Base-by-base conservation (phyloP, 2,329 filamentous ascomycete species). In the Leptographium lundbergii region DNA sequence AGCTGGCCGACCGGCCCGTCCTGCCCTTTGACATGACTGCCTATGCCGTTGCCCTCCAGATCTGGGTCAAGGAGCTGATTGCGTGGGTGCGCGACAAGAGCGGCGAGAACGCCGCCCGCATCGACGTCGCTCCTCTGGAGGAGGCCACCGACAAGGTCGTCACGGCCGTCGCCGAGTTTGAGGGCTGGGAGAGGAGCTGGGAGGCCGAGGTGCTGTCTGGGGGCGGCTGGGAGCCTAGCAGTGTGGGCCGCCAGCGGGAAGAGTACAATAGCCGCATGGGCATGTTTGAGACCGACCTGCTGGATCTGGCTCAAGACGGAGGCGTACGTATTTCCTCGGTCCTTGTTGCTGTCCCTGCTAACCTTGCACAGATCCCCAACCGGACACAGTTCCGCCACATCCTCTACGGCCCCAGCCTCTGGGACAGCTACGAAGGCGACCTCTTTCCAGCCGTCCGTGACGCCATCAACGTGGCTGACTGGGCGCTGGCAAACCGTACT, bases 311-410 rank as follows among this genome's bases (percentile, higher is more conserved):
- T 50, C 71, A 76, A 24, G 83, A 77, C 45, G 86, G 84, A 63
- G 91, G 91, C 61, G 87, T 95, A 81, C 78, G 88, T 84, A 59
- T 58, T 24, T 14, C 5, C 22, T 54, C 6, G 17, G 36, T 14
- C 13, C 14, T 39, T 39, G 36, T 17, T 39, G 14, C 14, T 39
- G 2, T 39, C 36, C 27, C 14, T 25, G 17, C 53, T 61, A 27
- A 60, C 54, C 1, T 14, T 19, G 6, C 6, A 59, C 52, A 91
- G 87, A 81, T 95, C 5, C 88, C 89, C 47, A 89, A 89, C 66
- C 85, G 92, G 63, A 88, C 88, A 6, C 94, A 97, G 73, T 99
- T 91, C 78, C 96, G 95, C 71, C 94, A 96, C 72, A 81, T 95
- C 67, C 75, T 99, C 59, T 95, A 91, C 69, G 92, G 88, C 1